phyloP scores from a whole-genome alignment of 192 early-diverging fungal species.

The Rhizophagus sp. region DNA sequence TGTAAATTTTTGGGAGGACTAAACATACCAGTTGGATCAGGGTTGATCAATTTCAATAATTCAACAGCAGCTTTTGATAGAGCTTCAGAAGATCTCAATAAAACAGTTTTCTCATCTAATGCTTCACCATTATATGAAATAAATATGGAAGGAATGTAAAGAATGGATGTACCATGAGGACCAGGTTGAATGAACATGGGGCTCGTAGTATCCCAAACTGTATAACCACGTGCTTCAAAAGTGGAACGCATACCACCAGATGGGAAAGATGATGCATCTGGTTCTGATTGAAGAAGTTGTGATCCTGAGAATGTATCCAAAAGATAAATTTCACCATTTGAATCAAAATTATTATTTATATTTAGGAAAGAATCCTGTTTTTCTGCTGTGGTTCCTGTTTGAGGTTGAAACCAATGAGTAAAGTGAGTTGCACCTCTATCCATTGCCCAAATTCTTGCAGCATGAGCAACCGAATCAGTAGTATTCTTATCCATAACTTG shows the following conservation, averaged over 20 bases:
- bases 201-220: slow-evolving; percentile 97
- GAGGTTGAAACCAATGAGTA: slow-evolving; percentile 99
- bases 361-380: slow-evolving; percentile 99
- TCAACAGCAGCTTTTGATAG: slow-evolving; percentile 80
- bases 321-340: slow-evolving; percentile 81
- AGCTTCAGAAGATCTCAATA: slow-evolving; percentile 88
- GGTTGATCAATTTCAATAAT: slow-evolving; percentile 77
- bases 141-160: slow-evolving; percentile 98
- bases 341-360: slow-evolving; percentile 77
- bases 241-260: slow-evolving; percentile 97
- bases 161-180: slow-evolving; percentile 87
- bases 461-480: slow-evolving; percentile 98
- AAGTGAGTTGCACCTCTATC: slow-evolving; percentile 97
- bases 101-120: slow-evolving; percentile 97
- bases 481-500: slow-evolving; percentile 88
- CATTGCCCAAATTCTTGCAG: slow-evolving; percentile 97
- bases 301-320: slow-evolving; percentile 97
- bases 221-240: slow-evolving; percentile 99
- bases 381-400: slow-evolving; percentile 97
- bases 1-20: no score
- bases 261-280: slow-evolving; percentile 99
- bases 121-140: slow-evolving; percentile 99
- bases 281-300: slow-evolving; percentile 97
- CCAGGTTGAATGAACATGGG: slow-evolving; percentile 95
- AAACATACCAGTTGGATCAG: slow-evolving; percentile 47